A percentile compares a stretch with the other conserved stretches of the same genome.
phyloP scores from a whole-genome alignment of 2,329 filamentous ascomycete species.

The Leptographium procerum region DNA sequence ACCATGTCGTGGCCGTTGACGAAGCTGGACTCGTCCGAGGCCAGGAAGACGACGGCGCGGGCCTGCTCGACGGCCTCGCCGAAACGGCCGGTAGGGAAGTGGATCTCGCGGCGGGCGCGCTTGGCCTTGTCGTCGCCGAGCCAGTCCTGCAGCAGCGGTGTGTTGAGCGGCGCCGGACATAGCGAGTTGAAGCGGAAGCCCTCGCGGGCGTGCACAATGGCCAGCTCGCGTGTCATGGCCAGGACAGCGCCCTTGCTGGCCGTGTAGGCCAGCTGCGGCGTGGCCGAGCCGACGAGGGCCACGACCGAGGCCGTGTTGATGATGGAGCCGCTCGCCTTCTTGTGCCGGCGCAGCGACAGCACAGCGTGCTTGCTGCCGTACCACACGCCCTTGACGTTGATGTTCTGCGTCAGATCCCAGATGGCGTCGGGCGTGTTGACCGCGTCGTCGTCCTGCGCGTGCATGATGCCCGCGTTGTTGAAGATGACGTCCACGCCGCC shows the following conservation, averaged over 20 bases:
- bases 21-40: conserved; percentile 79
- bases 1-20: conserved; percentile 89
- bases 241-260: conserved; percentile 88
- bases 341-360: conserved; percentile 64
- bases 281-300: conserved; percentile 74
- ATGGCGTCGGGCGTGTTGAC: conserved; percentile 78
- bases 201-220: conserved; percentile 85
- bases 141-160: conserved; percentile 85
- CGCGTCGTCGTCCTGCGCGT: conserved; percentile 68
- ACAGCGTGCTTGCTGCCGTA: conserved; percentile 89
- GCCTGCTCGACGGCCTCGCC: conserved; percentile 92
- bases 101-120: conserved; percentile 70
- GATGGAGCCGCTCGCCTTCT: conserved; percentile 68
- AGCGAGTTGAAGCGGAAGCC: conserved; percentile 82
- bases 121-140: conserved; percentile 78
- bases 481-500: conserved; percentile 87
- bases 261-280: conserved; percentile 85
- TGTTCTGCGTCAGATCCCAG: conserved; percentile 87
- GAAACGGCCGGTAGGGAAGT: conserved; percentile 81
- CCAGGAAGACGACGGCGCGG: conserved; percentile 76
- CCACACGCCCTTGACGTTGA: conserved; percentile 99
- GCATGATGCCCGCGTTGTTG: conserved; percentile 98
- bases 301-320: conserved; percentile 92
- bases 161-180: conserved; percentile 87
- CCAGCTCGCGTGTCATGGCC: conserved; percentile 79